Base-by-base conservation (phyloP, 2,329 filamentous ascomycete genomes). In the Fonsecaea pedrosoi region DNA sequence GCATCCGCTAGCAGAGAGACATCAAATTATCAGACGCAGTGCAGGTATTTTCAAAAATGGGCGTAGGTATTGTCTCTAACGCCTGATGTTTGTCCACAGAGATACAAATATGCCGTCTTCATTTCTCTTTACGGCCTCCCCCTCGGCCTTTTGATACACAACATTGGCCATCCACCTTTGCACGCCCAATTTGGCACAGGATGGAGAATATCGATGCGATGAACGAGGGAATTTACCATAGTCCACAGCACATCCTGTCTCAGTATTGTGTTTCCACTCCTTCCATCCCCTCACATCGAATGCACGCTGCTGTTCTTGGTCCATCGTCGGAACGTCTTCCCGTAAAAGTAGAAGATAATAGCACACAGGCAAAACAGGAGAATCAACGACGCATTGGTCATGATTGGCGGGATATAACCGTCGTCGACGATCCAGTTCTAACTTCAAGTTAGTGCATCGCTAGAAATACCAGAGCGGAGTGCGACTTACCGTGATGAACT, bases 271-370 rank as follows among this genome's bases (percentile, higher is more conserved):
- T 32, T 32, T 32, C 30, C 13, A 50, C 18, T 18, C 30, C 2
- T 40, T 5, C 1, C 15, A 32, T 9, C 38, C 10, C 21, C 45
- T 75, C 64, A 79, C 83, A 86, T 80, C 37, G 72, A 78, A 74
- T 88, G 85, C 12, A 88, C 84, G n/a, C 77, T 82, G 65, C 82
- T 83, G 69, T 87, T 82, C 73, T 78, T 83, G 9, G 79, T 84
- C 85, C 84, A 86, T 68, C 83, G 80, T 64, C 86, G 78, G 71
- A 87, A 84, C 1, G 76, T 84, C 82, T 89, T 89, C 1, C 86
- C 86, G 65, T 80, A 83, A 73, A 80, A 84, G 75, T 84, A 89
- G 73, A 88, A 87, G 12, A 85, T 72, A 54, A 87, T 78, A 0
- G 82, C 85, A 71, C 82, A 85, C 5, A 81, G 74, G 73, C 84